phyloP scores from a whole-genome alignment of 441 rosid genomes.

The Macaranga tanarius region DNA sequence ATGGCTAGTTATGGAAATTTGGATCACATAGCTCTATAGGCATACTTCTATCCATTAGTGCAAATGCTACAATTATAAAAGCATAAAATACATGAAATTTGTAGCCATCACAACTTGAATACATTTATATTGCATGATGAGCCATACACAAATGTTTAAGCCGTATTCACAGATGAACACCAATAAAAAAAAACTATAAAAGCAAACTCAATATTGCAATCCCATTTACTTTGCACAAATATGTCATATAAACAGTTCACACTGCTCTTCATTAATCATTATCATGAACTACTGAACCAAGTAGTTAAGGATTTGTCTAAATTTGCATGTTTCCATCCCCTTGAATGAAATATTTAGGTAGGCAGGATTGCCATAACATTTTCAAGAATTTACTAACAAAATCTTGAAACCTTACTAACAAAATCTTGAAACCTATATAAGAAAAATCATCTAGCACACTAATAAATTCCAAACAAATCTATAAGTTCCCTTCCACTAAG shows the following conservation, averaged over 20 bases:
- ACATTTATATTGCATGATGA: neutral
- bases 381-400: no score
- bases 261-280: neutral
- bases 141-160: neutral
- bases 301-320: neutral
- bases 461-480: neutral
- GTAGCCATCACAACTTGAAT: neutral
- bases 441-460: neutral
- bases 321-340: neutral
- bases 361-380: neutral
- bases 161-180: neutral
- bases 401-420: no score
- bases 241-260: neutral
- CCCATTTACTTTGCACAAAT: neutral
- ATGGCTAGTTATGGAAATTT: conserved; percentile 47
- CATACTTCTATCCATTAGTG: conserved; percentile 67
- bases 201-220: neutral
- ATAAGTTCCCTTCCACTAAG: neutral
- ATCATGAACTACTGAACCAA: neutral
- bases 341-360: conserved; percentile 1
- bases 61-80: conserved; percentile 69
- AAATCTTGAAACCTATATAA: neutral
- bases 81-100: conserved; percentile 12
- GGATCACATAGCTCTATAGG: conserved; percentile 29
- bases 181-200: neutral